A percentile compares a stretch with the other conserved stretches of the same genome.
These are phyloP conservation scores for Termitomyces sp. DNA, from an alignment of 768 basidiomycete species.

Conservation along the genomic window DNA sequence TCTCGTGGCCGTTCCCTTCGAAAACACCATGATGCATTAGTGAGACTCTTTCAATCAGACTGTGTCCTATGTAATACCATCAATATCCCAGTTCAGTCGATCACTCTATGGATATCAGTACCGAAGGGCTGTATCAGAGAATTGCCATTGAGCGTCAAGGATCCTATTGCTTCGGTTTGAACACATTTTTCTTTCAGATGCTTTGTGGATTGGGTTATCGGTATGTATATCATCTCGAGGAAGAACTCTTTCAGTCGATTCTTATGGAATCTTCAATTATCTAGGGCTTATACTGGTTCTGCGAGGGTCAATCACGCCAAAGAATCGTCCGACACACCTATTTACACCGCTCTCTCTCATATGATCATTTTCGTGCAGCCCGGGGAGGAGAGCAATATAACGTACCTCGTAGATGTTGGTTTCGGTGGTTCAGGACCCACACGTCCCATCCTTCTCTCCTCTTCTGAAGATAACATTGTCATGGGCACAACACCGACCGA, in stretches of 20 bases:
- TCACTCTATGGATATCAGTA: slow-evolving; percentile 12
- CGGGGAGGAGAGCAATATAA: slow-evolving; percentile 13
- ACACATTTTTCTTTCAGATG: slow-evolving; percentile 13
- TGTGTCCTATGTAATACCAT: not conserved
- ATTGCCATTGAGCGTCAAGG: slow-evolving; percentile 14
- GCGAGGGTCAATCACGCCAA: slow-evolving; percentile 10
- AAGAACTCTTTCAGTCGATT: not conserved
- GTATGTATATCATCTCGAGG: slow-evolving; percentile 3
- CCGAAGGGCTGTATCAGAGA: slow-evolving; percentile 9
- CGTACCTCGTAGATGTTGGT: slow-evolving; percentile 16
- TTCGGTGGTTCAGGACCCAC: slow-evolving; percentile 14
- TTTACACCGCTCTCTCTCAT: slow-evolving; percentile 8
- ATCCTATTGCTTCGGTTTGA: slow-evolving; percentile 14
- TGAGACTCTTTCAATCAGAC: not conserved
- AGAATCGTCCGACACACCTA: slow-evolving; percentile 5
- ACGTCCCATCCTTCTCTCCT: slow-evolving; percentile 13
- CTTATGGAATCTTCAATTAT: not conserved
- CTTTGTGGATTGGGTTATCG: slow-evolving; percentile 16
- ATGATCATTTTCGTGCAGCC: slow-evolving; percentile 18
- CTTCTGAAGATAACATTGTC: slow-evolving; percentile 11
- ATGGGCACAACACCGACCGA: slow-evolving; percentile 15
- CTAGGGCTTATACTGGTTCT: slow-evolving; percentile 13
- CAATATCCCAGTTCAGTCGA: slow-evolving; percentile 8
- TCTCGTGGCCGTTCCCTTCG: slow-evolving; percentile 15
- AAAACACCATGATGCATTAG: slow-evolving; percentile 19